Evolutionary conservation across 75 land plant genomes (phyloP).

Genomic region (Cupressus sempervirens): DNA sequence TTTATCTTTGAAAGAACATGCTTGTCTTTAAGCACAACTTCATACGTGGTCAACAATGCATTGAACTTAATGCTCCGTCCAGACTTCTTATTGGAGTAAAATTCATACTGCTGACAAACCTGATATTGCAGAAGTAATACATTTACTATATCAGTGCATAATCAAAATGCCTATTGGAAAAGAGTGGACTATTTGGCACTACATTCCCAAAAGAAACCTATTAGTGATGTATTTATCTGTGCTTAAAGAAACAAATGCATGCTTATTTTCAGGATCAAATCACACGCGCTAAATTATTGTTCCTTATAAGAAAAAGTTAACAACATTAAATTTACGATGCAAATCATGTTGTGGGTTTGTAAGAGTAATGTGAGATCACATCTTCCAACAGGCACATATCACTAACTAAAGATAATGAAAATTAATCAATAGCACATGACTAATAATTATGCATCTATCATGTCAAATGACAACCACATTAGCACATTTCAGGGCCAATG

Average conservation of each 20-base stretch:
- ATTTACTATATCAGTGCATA: background rate
- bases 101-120: constrained; percentile 95
- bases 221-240: background rate
- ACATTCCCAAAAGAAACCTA: background rate
- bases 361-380: background rate
- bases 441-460: background rate
- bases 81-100: constrained; percentile 56
- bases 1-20: constrained; percentile 78
- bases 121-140: constrained; percentile 17
- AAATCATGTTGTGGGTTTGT: background rate
- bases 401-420: background rate
- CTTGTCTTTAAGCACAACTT: constrained; percentile 92
- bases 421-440: background rate
- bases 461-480: background rate
- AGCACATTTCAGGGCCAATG: background rate
- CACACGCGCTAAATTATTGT: background rate
- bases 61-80: constrained; percentile 75
- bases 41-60: constrained; percentile 91
- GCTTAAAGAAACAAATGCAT: background rate
- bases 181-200: background rate
- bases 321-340: background rate
- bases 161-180: background rate
- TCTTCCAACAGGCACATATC: background rate
- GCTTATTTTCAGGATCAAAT: background rate
- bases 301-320: background rate